A percentile compares a stretch with the other conserved stretches of the same genome.
Evolutionary conservation across 139 green algal genomes (phyloP).

Genomic region (Tetradesmus lagerheimii): DNA sequence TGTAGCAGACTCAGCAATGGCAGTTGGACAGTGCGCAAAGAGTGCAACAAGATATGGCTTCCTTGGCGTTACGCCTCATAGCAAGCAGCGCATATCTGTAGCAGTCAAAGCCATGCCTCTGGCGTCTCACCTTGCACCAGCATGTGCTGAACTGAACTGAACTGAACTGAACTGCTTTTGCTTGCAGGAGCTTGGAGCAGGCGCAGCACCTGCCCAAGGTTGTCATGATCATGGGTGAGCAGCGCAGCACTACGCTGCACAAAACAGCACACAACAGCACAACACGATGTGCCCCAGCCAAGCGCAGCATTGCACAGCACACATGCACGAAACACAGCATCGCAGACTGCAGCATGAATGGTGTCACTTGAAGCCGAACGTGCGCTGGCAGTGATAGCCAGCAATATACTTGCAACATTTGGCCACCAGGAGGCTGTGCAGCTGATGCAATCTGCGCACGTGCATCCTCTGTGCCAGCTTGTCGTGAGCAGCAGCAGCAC

Average conservation of each 20-base stretch:
- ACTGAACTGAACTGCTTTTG: background rate
- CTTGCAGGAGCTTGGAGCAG: conserved; percentile 22
- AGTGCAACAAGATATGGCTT: too few species aligned
- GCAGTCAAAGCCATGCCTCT: background rate
- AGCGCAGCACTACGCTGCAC: background rate
- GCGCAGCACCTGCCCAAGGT: conserved; percentile 40
- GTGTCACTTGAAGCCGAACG: background rate
- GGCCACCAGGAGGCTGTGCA: too few species aligned
- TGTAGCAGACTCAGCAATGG: background rate
- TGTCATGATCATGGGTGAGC: conserved; percentile 47
- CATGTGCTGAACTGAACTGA: too few species aligned
- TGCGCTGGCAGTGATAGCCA: background rate
- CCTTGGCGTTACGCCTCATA: too few species aligned
- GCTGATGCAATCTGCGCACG: background rate
- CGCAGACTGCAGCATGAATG: background rate
- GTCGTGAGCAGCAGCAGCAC: background rate
- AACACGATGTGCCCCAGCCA: too few species aligned
- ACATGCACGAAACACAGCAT: background rate
- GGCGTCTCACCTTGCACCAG: background rate
- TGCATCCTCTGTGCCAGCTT: background rate
- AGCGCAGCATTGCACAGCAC: background rate
- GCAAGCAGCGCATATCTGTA: background rate
- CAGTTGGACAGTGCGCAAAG: background rate
- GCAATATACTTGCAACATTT: too few species aligned
- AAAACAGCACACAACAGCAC: background rate